Base-by-base conservation (phyloP, 495 filamentous ascomycete genomes). In the Tuber microsphaerosporum region DNA sequence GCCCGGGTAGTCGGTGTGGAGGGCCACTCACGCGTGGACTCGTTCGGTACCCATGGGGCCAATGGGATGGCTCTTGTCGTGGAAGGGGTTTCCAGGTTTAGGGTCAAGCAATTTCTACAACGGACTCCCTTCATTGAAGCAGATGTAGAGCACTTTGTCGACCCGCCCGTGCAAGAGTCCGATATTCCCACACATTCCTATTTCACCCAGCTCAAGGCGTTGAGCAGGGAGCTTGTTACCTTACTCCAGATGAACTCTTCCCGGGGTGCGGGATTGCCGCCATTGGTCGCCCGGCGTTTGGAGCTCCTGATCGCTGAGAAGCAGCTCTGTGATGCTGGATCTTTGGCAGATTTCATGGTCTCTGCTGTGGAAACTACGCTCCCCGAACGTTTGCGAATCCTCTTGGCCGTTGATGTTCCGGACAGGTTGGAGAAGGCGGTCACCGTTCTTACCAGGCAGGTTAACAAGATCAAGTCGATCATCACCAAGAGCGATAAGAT, bases 321-420 rank as follows among this genome's bases (percentile, higher is more conserved):
- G 76, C 90, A 91, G 72, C 81, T 92, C 46, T 83, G 86, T 46
- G 92, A 97, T 74, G 94, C 95, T 7, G 95, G 94, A 10, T 86
- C 88, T 12, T 86, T 99, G n/a, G 95, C 95, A 12, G 96, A 99
- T 82, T 97, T 97, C 79, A 96, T 98, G 93, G 89, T 92, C 12
- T 94, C 95, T 83, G 88, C 97, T 41, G 88, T 96, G 3, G 92
- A 97, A 72, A 89, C 90, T 56, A 90, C 91, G 22, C 89, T 94
- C 75, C 92, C 97, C 82, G 95, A 99, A 79, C 96, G 93, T 85
- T 86, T 99, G 44, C 88, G 92, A 73, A 88, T 98, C 26, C 86
- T 99, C 20, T 87, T 92, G 42, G 89, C 93, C 2, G 83, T 94
- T 22, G 88, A 94, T 80, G 86, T 95, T 14, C 90, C 90, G 79